These are phyloP conservation scores for Tetrapisispora nanseiensis DNA, from an alignment of 805 yeast genomes.

Conservation along the genomic window DNA sequence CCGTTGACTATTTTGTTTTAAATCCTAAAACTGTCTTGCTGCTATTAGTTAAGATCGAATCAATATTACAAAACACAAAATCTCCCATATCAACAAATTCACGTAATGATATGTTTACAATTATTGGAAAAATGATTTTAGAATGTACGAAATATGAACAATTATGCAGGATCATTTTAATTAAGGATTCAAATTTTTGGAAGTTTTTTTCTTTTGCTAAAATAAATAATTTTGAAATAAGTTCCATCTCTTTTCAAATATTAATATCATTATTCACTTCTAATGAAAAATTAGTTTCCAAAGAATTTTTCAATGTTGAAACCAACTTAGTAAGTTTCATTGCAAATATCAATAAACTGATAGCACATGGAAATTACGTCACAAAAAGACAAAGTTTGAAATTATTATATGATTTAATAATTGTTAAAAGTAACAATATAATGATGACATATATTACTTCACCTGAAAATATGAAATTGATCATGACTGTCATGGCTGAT, in stretches of 20 bases:
- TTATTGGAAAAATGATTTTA: slow-evolving; percentile 68
- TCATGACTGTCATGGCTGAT: slow-evolving; percentile 81
- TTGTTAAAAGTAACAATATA: slow-evolving; percentile 58
- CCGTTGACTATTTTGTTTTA: slow-evolving; percentile 69
- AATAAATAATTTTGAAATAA: slow-evolving; percentile 72
- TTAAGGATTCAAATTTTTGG: slow-evolving; percentile 59
- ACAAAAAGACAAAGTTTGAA: slow-evolving; percentile 85
- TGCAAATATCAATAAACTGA: slow-evolving; percentile 52
- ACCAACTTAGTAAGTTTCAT: slow-evolving; percentile 51
- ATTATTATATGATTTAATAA: slow-evolving; percentile 59
- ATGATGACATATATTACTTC: slow-evolving; percentile 72
- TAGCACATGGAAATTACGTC: slow-evolving; percentile 75
- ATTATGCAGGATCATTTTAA: slow-evolving; percentile 48
- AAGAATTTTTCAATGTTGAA: slow-evolving; percentile 48
- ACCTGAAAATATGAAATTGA: slow-evolving; percentile 71
- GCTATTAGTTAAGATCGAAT: slow-evolving; percentile 65
- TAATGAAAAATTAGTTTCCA: slow-evolving; percentile 57
- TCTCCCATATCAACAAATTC: slow-evolving; percentile 1
- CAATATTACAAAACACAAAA: slow-evolving; percentile 26
- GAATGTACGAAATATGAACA: slow-evolving; percentile 77
- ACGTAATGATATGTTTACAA: slow-evolving; percentile 51
- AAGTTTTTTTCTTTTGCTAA: slow-evolving; percentile 70
- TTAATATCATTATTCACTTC: slow-evolving; percentile 56
- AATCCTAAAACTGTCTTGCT: slow-evolving; percentile 55
- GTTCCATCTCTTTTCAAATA: slow-evolving; percentile 82